Percentiles rank a stretch among this genome's conserved stretches.
Evolutionary conservation across 2,329 filamentous ascomycete genomes (phyloP).

Genomic region (Stagonosporopsis vannaccii): DNA sequence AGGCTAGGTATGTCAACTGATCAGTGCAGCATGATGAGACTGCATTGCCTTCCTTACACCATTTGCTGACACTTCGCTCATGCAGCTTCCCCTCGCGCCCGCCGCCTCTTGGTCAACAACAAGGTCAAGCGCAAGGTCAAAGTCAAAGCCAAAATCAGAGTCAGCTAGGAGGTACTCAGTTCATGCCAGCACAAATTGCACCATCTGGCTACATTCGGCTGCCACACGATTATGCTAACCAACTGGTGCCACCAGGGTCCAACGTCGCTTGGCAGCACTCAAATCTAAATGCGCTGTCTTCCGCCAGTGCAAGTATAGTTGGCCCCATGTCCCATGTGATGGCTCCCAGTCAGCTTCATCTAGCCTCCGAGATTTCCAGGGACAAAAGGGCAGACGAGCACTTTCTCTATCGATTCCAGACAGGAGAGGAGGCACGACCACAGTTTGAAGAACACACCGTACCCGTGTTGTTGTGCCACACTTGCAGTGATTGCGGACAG

Average conservation of each 20-base stretch:
- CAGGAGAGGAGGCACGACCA: constrained; percentile 17
- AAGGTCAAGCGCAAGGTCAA: constrained; percentile 6
- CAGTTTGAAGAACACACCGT: constrained; percentile 26
- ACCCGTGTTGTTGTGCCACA: constrained; percentile 42
- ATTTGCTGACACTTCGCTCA: not conserved
- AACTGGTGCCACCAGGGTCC: constrained; percentile 20
- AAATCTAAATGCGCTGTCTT: constrained; percentile 18
- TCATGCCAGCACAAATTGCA: constrained; percentile 13
- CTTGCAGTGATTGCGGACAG: constrained; percentile 43
- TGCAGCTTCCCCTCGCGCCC: constrained; percentile 26
- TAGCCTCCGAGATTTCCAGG: constrained; percentile 21
- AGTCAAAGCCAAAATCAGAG: not conserved
- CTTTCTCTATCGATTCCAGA: constrained; percentile 28
- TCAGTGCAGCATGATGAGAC: not conserved
- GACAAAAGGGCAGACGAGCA: constrained; percentile 25
- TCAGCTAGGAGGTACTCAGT: constrained; percentile 6
- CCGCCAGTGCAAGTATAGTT: constrained; percentile 1
- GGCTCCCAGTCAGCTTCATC: constrained; percentile 17
- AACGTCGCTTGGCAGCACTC: constrained; percentile 29
- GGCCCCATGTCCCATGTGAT: constrained; percentile 18
- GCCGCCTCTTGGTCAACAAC: constrained; percentile 26
- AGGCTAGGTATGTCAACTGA: constrained; percentile 4
- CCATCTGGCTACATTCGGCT: constrained; percentile 21
- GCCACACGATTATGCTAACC: constrained; percentile 16
- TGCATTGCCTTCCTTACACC: not conserved